These are phyloP conservation scores for Syncephalastrum monosporum DNA, from an alignment of 371 early-diverging fungal species.

Conservation along the genomic window DNA sequence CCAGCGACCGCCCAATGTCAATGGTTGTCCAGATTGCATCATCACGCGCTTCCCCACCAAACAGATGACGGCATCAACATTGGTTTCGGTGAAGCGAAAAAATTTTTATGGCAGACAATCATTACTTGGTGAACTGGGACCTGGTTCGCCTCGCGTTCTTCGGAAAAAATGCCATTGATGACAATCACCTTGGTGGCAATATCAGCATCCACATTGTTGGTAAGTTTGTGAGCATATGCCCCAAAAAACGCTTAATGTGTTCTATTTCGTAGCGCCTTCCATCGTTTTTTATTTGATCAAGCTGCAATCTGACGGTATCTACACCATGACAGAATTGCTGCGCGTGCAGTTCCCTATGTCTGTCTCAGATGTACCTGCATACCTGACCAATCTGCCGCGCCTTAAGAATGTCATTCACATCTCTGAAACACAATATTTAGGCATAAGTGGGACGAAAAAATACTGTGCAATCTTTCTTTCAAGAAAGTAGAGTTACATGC, in stretches of 20 bases:
- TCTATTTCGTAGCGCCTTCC: too few relatives aligned
- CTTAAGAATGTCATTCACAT: slow-evolving; percentile 19
- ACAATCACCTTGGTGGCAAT: too few relatives aligned
- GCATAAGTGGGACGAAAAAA: too few relatives aligned
- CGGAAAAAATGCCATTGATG: too few relatives aligned
- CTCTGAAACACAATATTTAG: slow-evolving; percentile 14
- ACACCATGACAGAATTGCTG: too few relatives aligned
- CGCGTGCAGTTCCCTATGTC: slow-evolving; percentile 21
- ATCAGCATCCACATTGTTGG: too few relatives aligned
- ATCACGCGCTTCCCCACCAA: slow-evolving; percentile 17
- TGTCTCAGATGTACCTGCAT: slow-evolving; percentile 23
- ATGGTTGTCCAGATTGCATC: slow-evolving; percentile 23
- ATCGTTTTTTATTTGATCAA: too few relatives aligned
- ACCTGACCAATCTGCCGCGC: slow-evolving; percentile 14
- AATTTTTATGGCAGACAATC: slow-evolving; percentile 15
- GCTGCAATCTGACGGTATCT: too few relatives aligned
- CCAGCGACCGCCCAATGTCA: slow-evolving; percentile 13
- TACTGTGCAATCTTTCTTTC: too few relatives aligned
- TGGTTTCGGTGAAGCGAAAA: slow-evolving; percentile 23
- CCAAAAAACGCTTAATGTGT: too few relatives aligned
- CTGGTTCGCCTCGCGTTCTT: slow-evolving; percentile 22
- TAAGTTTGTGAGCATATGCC: too few relatives aligned
- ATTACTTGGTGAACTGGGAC: slow-evolving; percentile 27
- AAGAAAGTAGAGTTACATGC: too few relatives aligned
- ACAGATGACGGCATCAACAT: slow-evolving; percentile 19